phyloP scores from a whole-genome alignment of 805 yeast species.

The Starmera pachycereana region DNA sequence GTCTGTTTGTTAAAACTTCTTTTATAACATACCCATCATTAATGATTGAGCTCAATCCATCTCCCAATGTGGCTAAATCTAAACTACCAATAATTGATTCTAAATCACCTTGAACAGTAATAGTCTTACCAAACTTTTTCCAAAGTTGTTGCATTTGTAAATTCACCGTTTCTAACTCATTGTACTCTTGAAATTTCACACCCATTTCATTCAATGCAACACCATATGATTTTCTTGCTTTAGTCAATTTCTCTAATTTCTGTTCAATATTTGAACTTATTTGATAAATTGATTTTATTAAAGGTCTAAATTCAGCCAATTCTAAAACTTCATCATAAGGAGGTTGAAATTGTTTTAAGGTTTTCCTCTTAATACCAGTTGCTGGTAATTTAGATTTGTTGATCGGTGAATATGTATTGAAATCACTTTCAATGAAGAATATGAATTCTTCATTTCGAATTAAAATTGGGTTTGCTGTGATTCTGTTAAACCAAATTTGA shows the following conservation, averaged over 20 bases:
- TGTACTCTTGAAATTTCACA: conserved; percentile 27
- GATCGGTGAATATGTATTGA: conserved; percentile 36
- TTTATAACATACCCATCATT: conserved; percentile 80
- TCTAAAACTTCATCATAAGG: conserved; percentile 84
- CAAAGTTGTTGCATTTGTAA: conserved; percentile 71
- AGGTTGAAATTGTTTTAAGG: conserved; percentile 83
- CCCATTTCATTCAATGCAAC: conserved; percentile 48
- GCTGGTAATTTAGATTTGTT: conserved; percentile 58
- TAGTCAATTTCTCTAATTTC: conserved; percentile 49
- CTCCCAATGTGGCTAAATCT: conserved; percentile 68
- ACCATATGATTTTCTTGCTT: conserved; percentile 36
- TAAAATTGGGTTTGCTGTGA: conserved; percentile 66
- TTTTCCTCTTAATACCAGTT: conserved; percentile 78
- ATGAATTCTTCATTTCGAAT: conserved; percentile 83
- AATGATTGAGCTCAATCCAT: conserved; percentile 52
- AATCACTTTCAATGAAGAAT: conserved; percentile 72
- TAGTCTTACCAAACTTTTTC: conserved; percentile 62
- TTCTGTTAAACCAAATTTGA: conserved; percentile 81
- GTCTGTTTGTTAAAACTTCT: conserved; percentile 89
- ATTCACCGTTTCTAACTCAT: conserved; percentile 39
- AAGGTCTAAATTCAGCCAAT: conserved; percentile 77
- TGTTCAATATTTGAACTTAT: conserved; percentile 36
- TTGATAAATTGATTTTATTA: conserved; percentile 67
- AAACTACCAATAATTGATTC: conserved; percentile 61
- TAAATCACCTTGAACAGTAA: conserved; percentile 65